phyloP scores from a whole-genome alignment of 2,329 filamentous ascomycete genomes.

The Xylaria polymorpha region DNA sequence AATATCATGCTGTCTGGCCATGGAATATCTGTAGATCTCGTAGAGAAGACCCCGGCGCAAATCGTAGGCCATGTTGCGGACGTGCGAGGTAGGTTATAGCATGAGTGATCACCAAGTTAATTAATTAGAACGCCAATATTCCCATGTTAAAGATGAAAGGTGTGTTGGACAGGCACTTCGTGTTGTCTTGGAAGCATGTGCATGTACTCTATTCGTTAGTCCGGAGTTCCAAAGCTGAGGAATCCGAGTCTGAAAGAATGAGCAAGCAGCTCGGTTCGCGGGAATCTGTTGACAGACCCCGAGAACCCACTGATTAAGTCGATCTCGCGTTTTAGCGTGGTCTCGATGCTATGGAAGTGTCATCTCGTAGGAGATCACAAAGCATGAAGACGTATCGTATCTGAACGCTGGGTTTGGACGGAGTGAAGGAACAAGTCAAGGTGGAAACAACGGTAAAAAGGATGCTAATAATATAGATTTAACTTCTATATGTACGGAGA shows the following conservation, averaged over 20 bases:
- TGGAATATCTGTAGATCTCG: background rate
- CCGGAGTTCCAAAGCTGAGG: slow-evolving; percentile 68
- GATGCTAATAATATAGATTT: slow-evolving; percentile 35
- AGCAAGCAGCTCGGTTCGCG: slow-evolving; percentile 52
- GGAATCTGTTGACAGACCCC: slow-evolving; percentile 33
- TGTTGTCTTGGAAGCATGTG: background rate
- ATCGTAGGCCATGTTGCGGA: background rate
- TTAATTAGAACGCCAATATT: background rate
- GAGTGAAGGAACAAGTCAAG: background rate
- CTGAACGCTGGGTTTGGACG: slow-evolving; percentile 61
- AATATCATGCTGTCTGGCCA: background rate
- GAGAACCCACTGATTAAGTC: slow-evolving; percentile 51
- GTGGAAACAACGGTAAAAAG: background rate
- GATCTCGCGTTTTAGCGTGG: slow-evolving; percentile 71
- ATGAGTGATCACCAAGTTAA: background rate
- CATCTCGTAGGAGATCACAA: slow-evolving; percentile 43
- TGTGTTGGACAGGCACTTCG: background rate
- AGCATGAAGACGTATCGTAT: slow-evolving; percentile 73
- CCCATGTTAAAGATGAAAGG: background rate
- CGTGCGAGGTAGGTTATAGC: background rate
- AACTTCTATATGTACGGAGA: slow-evolving; percentile 47
- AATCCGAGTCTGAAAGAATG: slow-evolving; percentile 72
- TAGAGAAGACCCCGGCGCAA: background rate
- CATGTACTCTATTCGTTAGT: slow-evolving; percentile 74
- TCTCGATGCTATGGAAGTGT: slow-evolving; percentile 63